Percentiles rank a stretch among this genome's conserved stretches.
Conservation (phyloP, 768 basidiomycete species). For the Infundibulicybe gibba region DNA sequence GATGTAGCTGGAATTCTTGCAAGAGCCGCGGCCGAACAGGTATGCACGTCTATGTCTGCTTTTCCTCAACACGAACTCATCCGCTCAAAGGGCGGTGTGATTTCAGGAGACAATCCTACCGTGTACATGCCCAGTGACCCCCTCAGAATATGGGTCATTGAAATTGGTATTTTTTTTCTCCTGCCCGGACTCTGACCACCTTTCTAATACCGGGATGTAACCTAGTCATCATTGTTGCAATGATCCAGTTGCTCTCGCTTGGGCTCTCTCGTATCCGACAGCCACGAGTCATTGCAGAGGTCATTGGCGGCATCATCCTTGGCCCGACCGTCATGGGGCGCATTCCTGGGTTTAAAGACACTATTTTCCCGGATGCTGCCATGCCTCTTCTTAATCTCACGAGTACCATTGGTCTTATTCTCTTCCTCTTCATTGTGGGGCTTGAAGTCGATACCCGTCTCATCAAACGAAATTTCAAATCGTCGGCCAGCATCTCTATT, state of each 20-base stretch:
- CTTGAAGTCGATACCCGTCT: conserved; percentile 78
- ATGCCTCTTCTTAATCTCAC: conserved; percentile 66
- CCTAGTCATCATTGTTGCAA: conserved; percentile 73
- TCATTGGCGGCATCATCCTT: conserved; percentile 85
- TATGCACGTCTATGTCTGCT: conserved; percentile 13
- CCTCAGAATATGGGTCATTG: conserved; percentile 72
- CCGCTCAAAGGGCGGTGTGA: conserved; percentile 60
- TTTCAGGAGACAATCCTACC: conserved; percentile 74
- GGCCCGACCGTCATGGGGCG: conserved; percentile 77
- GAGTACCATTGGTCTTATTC: conserved; percentile 68
- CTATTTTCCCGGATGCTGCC: conserved; percentile 53
- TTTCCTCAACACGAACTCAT: not conserved
- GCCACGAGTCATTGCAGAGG: conserved; percentile 92
- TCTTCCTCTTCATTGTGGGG: conserved; percentile 83
- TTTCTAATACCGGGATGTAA: conserved; percentile 3
- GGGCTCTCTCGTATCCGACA: conserved; percentile 70
- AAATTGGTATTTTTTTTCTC: conserved; percentile 48
- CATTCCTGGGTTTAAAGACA: conserved; percentile 65
- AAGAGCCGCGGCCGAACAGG: conserved; percentile 48
- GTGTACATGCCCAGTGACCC: conserved; percentile 63
- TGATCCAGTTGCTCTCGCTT: conserved; percentile 72
- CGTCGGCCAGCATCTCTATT: conserved; percentile 55
- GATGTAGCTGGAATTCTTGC: conserved; percentile 29
- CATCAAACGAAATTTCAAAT: conserved; percentile 57
- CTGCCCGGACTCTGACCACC: not conserved